These are phyloP conservation scores for Decorospora gaudefroyi DNA, from an alignment of 2,329 filamentous ascomycete genomes.

Conservation along the genomic window DNA sequence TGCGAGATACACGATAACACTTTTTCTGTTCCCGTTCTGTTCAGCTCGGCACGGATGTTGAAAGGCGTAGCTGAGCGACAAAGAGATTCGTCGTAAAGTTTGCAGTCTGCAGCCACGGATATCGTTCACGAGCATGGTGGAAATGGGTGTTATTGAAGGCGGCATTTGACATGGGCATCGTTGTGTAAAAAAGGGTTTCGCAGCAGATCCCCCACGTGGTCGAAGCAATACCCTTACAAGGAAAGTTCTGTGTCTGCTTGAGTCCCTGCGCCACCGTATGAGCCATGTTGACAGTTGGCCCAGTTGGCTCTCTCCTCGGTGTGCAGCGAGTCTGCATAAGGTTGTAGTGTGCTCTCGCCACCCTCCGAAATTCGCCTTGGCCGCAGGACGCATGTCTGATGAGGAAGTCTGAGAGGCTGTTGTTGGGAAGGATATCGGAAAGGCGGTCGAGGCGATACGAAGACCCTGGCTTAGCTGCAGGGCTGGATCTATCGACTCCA, in stretches of 20 bases:
- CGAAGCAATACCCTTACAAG: slow-evolving; percentile 9
- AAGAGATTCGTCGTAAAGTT: background rate
- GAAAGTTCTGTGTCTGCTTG: background rate
- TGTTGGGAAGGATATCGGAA: slow-evolving; percentile 28
- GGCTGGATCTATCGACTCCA: slow-evolving; percentile 21
- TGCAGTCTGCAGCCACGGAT: background rate
- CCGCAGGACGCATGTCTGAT: slow-evolving; percentile 7
- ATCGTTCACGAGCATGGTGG: background rate
- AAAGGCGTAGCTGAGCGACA: too few relatives aligned
- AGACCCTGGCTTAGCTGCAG: too few relatives aligned
- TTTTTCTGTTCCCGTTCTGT: too few relatives aligned
- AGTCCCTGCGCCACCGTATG: slow-evolving; percentile 6
- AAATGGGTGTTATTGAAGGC: background rate
- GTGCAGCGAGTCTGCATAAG: background rate
- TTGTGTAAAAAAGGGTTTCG: slow-evolving; percentile 3
- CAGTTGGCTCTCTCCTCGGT: background rate
- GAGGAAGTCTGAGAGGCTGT: slow-evolving; percentile 29
- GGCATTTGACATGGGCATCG: slow-evolving; percentile 6
- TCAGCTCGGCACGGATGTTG: too few relatives aligned
- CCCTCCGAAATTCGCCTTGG: slow-evolving; percentile 14
- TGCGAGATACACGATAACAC: too few relatives aligned
- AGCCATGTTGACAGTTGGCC: too few relatives aligned
- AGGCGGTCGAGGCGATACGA: slow-evolving; percentile 20
- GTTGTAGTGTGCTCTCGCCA: slow-evolving; percentile 23
- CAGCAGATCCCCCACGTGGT: slow-evolving; percentile 24